Conservation (phyloP, 352 stramenopile species). For the Bremia lactucae region DNA sequence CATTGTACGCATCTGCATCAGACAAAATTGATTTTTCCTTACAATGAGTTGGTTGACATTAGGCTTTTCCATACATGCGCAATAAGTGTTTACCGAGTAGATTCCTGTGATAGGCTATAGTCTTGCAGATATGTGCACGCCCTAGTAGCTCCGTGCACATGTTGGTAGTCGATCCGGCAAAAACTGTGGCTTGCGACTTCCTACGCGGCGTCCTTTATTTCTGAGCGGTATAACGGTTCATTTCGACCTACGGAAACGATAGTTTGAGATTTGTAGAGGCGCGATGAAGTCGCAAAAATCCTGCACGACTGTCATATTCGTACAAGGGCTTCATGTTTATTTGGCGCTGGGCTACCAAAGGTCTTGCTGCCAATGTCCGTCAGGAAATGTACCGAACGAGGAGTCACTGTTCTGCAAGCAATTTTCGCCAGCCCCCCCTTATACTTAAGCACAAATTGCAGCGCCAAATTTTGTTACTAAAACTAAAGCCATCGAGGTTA, state of each 20-base stretch:
- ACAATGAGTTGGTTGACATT: constrained; percentile 86
- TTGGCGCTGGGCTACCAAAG: constrained; percentile 66
- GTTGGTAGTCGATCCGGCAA: constrained; percentile 94
- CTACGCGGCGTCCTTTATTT: constrained; percentile 89
- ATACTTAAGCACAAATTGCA: constrained; percentile 96
- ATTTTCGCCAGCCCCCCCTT: constrained; percentile 93
- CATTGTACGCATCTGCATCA: constrained; percentile 92
- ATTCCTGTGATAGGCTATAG: constrained; percentile 86
- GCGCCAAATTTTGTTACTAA: constrained; percentile 84
- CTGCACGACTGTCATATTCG: constrained; percentile 89
- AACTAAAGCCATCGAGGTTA: no score
- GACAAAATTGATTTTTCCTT: constrained; percentile 92
- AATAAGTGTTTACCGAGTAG: constrained; percentile 84
- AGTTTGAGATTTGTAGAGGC: constrained; percentile 85
- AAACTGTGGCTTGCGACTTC: constrained; percentile 92
- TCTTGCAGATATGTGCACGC: constrained; percentile 87
- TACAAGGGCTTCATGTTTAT: constrained; percentile 94
- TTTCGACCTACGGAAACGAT: constrained; percentile 94
- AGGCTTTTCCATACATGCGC: constrained; percentile 93
- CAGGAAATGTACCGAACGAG: constrained; percentile 86
- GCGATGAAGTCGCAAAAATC: constrained; percentile 92
- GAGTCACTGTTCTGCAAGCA: constrained; percentile 86
- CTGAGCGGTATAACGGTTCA: constrained; percentile 81
- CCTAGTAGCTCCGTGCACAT: constrained; percentile 87
- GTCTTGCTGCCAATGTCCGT: constrained; percentile 85